Base-by-base conservation (phyloP, 2,329 filamentous ascomycete genomes). In the Alternaria sp. region DNA sequence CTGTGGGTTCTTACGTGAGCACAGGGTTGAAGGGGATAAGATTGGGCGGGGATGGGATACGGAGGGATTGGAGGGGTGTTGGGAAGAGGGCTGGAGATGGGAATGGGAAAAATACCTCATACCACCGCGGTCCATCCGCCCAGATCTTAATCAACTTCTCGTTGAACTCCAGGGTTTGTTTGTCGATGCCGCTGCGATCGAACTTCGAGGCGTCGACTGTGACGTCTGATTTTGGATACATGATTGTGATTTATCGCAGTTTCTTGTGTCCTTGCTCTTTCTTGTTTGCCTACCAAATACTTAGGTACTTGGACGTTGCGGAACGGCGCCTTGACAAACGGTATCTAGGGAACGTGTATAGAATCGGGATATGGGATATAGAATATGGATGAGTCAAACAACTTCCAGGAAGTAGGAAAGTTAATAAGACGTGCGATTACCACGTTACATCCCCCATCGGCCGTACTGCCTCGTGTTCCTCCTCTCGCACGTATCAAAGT, bases 61-160 rank as follows among this genome's bases (percentile, higher is more conserved):
- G 28, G 28, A 33, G 26, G 12, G 45, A 12, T 37, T 33, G 45
- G 49, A 50, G 57, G 20, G 11, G 11, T 28, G 11, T 12, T 28
- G 14, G 23, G 46, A 28, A 37, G 5, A 23, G 26, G 11, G 12
- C n/a, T n/a, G 23, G 26, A 6, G 54, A 56, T 5, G n/a, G 18
- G 7, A 18, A 21, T 0, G 1, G 10, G 20, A 5, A 4, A 28
- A 50, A 45, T 69, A 85, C 84, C 72, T 87, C 83, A 44, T 82
- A 86, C 86, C 86, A 87, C 66, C 81, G 79, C 4, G 84, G 84
- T 0, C 79, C 82, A 18, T 75, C 72, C 14, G 78, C 77, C 72
- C 79, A 82, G 18, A 84, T 77, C 61, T 81, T 72, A 18, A 82
- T 82, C 28, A 84, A 63, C 7, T 74, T 70, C n/a, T 81, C 73